A percentile compares a stretch with the other conserved stretches of the same genome.
phyloP scores from a whole-genome alignment of 805 yeast genomes.

The Lipomyces japonicus region DNA sequence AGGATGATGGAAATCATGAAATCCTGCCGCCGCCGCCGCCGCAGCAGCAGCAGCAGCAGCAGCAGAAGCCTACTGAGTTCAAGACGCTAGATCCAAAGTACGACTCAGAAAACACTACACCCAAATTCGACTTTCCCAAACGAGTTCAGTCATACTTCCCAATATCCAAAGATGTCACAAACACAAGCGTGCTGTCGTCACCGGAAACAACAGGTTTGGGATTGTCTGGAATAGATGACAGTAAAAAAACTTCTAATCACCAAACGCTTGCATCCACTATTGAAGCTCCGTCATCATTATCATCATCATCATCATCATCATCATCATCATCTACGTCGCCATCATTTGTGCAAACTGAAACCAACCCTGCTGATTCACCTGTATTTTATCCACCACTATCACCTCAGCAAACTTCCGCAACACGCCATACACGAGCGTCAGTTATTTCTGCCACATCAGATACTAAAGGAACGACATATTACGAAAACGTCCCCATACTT shows the following conservation, averaged over 20 bases:
- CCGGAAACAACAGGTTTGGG: constrained; percentile 14
- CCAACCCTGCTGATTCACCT: constrained; percentile 12
- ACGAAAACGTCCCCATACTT: constrained; percentile 15
- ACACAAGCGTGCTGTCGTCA: not conserved
- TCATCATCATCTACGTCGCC: constrained; percentile 14
- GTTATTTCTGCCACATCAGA: constrained; percentile 10
- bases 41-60: not conserved
- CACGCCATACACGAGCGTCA: constrained; percentile 6
- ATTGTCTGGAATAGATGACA: constrained; percentile 7
- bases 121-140: constrained; percentile 11
- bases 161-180: not conserved
- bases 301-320: constrained; percentile 1
- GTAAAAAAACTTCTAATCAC: constrained; percentile 4
- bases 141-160: constrained; percentile 23
- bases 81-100: no score
- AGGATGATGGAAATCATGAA: constrained; percentile 5
- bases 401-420: constrained; percentile 6
- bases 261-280: constrained; percentile 16
- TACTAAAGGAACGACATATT: constrained; percentile 3
- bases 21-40: not conserved
- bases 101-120: not conserved
- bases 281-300: constrained; percentile 7
- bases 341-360: no score
- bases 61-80: no score
- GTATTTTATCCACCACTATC: constrained; percentile 18